Base-by-base conservation (phyloP, 768 basidiomycete genomes). In the Auriculariales sp. region DNA sequence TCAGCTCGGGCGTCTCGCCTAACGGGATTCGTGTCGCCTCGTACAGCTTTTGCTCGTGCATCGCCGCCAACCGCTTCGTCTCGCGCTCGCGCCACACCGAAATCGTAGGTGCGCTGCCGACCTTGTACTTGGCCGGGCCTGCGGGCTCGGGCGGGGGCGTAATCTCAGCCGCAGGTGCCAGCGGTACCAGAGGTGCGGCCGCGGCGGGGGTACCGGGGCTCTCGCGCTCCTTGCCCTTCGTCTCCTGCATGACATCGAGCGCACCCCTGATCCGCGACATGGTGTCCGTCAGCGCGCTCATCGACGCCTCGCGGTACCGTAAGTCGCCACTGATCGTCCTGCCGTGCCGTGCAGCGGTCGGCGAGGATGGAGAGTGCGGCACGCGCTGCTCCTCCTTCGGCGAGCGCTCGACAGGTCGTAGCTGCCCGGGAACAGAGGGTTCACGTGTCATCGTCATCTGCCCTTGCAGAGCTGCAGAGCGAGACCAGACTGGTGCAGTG, bases 201-300 rank as follows among this genome's bases (percentile, higher is more conserved):
- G n/a, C n/a, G n/a, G n/a, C n/a, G n/a, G n/a, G n/a, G n/a, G n/a
- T n/a, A n/a, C n/a, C n/a, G n/a, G n/a, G n/a, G n/a, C n/a, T n/a
- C n/a, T n/a, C n/a, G n/a, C n/a, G 12, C 39, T 12, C 17, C 39
- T 44, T 32, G 31, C 31, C 39, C 19, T 44, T 44, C 17, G 12
- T 25, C 5, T 12, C 19, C 36, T 54, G 53, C 47, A 54, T 49
- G 36, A 48, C 54, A 25, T 32, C 48, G 50, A 91, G 58, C 12
- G 81, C 88, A 28, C 84, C 87, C 58, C 81, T 90, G 58, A 91
- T 89, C 34, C 88, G 77, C 4, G 83, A 85, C 75, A 91, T 87
- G 25, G 78, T 75, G 59, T 91, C 85, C 58, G 86, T 78, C 53
- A 90, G 64, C 15, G 85, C 74, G 2, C 84, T 80, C 77, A 88